Base-by-base conservation (phyloP, 2,329 filamentous ascomycete genomes). In the Aspergillus amoenus region DNA sequence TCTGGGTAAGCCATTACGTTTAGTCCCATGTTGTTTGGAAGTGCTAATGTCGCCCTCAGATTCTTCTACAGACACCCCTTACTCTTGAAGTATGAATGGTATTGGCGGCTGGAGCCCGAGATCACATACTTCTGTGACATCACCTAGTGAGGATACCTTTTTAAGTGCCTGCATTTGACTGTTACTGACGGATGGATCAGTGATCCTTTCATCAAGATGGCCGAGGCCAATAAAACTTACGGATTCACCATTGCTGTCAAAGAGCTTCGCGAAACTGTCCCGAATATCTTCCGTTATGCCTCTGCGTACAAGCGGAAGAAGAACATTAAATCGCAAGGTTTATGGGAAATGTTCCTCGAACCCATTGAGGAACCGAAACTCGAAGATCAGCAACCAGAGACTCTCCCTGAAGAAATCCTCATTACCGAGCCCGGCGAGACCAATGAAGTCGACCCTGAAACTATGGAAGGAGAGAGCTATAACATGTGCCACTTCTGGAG, bases 401-500 rank as follows among this genome's bases (percentile, higher is more conserved):
- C 85, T 55, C 82, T 94, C 15, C 90, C 92, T 1, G 89, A 96
- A 65, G 90, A 96, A 69, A 88, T 95, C 43, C 77, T 94, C 21
- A 86, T 88, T 65, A 87, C 85, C 49, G 89, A 96, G 60, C 87
- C 90, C 22, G 86, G 85, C 39, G 82, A 83, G 54, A 86, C 87
- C 61, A 83, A 83, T 30, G 87, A 94, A 42, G 89, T 97, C 56
- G 91, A 97, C 69, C 87, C 89, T 0, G 93, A 97, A 70, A 85
- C 88, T 42, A 99, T 99, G 94, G 93, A 97, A 72, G 91, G 92
- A 62, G 94, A 99, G 75, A 90, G 88, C 68, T 99, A 99, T 82
- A 99, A 99, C 79, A 99, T 99, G 94, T 99, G 94, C 74, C 94
- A 99, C 80, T 99, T 97, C 81, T 99, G 94, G 94, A 96, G 92